Base-by-base conservation (phyloP, 139 green algal genomes). In the Gonium pectorale region DNA sequence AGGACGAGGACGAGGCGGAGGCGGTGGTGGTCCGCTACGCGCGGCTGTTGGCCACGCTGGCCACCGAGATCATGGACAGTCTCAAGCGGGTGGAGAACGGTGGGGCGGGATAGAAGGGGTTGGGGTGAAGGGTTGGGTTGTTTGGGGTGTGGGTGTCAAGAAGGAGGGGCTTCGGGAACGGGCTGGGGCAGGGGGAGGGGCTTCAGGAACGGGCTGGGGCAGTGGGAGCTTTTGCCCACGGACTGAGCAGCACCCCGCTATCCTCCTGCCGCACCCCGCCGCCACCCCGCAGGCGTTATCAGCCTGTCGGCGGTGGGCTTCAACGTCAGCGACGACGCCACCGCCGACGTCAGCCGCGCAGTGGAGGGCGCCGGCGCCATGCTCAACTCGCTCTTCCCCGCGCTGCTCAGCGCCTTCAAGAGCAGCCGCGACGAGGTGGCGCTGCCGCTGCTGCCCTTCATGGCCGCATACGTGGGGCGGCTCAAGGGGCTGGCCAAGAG, bases 11-110 rank as follows among this genome's bases (percentile, higher is more conserved):
- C 46, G 94, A 95, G 51, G 60, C 29, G 60, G 73, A 67, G 73
- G 73, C 52, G 22, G 79, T 98, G 72, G 80, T 90, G 19, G 79
- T 82, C 2, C 94, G 94, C 56, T 94, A 91, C 72, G 87, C 95
- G 5, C 85, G 85, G 70, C 86, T 98, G 92, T 92, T 98, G 75
- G 90, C 93, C 3, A 86, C 89, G 24, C 89, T 98, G 64, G 94
- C 94, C 22, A 91, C 83, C 21, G 96, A 98, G 83, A 89, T 97
- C 17, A 90, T 98, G 70, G 95, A 98, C 46, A 85, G 80, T 38
- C 63, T 97, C 72, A 98, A 98, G 86, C 91, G 92, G 8, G 90
- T 98, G 38, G 95, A 98, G 90, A 98, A 98, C 81, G 69, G 90
- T 94, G 80, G 81, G 90, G n/a, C n/a, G n/a, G n/a, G n/a, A n/a